Base-by-base conservation (phyloP, 2,329 filamentous ascomycete species). In the Sclerotinia glacialis region DNA sequence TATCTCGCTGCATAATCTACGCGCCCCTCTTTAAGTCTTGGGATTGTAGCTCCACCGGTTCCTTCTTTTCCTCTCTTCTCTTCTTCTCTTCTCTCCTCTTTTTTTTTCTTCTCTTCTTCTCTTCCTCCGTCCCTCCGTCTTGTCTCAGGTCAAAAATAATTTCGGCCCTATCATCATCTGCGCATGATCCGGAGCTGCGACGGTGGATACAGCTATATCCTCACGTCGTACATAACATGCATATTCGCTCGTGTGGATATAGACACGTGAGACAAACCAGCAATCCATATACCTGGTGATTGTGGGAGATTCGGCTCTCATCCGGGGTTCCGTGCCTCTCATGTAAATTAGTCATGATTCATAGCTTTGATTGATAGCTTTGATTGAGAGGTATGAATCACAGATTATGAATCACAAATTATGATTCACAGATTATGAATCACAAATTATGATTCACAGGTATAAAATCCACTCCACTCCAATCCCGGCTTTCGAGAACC, bases 1-100 rank as follows among this genome's bases (percentile, higher is more conserved):
- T 54, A 54, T 54, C 52, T 54, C 52, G 28, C 18, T 54, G 52
- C 52, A 54, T 34, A 54, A 54, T 54, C 52, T 54, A 21, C 7
- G 21, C 5, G 52, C 18, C 31, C 31, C 28, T 54, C 52, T 5
- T 21, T 16, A 7, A 21, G 37, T 3, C 12, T 12, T 40, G 37
- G 37, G 37, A 40, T 40, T 37, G 34, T 37, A 1, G 3, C 12
- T 40, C 34, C 34, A 12, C 37, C 14, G 6, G 18, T 46, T 31
- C 2, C 11, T 52, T n/a, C 46, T 47, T n/a, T 44, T 44, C n/a
- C n/a, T n/a, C n/a, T n/a, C n/a, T n/a, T n/a, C n/a, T 34, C 34
- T 37, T 37, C 8, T 37, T 37, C 8, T 11, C 34, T 11, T 37
- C n/a, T 1, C 31, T 34, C 9, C 9, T 34, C 31, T 34, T 37